phyloP scores from a whole-genome alignment of 768 basidiomycete species.

The Podaxis sp. region DNA sequence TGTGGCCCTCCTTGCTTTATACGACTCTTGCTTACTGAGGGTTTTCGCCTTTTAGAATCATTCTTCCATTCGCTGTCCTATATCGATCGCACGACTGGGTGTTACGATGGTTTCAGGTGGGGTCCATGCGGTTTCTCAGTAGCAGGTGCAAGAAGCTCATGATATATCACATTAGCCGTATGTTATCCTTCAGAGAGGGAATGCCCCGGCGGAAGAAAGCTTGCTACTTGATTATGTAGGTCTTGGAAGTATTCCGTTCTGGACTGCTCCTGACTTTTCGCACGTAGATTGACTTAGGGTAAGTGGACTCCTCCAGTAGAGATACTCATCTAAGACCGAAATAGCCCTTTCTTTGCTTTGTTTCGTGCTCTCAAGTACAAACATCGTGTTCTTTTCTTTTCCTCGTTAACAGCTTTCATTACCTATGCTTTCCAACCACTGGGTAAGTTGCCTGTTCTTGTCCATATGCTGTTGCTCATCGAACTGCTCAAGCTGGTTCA shows the following conservation, averaged over 20 bases:
- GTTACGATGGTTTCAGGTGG: conserved; percentile 58
- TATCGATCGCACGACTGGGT: conserved; percentile 56
- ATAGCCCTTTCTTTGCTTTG: conserved; percentile 44
- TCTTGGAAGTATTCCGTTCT: not conserved
- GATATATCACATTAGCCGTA: conserved; percentile 51
- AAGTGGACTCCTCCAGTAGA: not conserved
- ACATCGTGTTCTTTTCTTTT: conserved; percentile 56
- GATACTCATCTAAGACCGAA: conserved; percentile 10
- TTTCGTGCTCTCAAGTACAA: conserved; percentile 48
- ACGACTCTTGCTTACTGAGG: not conserved
- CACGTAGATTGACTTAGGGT: conserved; percentile 46
- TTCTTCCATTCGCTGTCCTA: conserved; percentile 49
- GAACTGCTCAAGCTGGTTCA: conserved; percentile 35
- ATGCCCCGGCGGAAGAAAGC: conserved; percentile 54
- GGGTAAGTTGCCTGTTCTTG: conserved; percentile 34
- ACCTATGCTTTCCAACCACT: conserved; percentile 58
- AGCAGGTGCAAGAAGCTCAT: not conserved
- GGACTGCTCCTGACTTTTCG: not conserved
- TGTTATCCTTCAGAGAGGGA: conserved; percentile 52
- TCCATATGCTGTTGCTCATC: conserved; percentile 11
- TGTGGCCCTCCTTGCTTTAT: not conserved
- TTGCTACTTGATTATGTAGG: conserved; percentile 69
- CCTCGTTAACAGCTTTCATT: conserved; percentile 45
- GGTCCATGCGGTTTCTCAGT: conserved; percentile 14
- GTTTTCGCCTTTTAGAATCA: conserved; percentile 33